These are phyloP conservation scores for Xylariaceae sp. DNA, from an alignment of 2,329 filamentous ascomycete species.

Conservation along the genomic window DNA sequence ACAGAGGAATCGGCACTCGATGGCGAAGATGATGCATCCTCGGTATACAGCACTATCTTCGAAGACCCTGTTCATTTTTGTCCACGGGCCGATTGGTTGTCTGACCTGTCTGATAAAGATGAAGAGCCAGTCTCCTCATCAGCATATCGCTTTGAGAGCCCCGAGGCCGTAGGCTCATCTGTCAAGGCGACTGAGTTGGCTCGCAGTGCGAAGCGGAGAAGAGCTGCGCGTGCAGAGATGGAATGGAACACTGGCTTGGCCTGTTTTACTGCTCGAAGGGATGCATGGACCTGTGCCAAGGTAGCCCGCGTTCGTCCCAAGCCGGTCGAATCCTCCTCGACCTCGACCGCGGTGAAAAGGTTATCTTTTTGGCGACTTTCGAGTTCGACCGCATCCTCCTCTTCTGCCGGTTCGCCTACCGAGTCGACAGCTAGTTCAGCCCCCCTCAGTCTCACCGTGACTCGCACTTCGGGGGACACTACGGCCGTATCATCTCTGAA, in stretches of 20 bases:
- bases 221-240: slow-evolving; percentile 57
- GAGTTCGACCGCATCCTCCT: slow-evolving; percentile 37
- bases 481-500: slow-evolving; percentile 40
- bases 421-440: slow-evolving; percentile 21
- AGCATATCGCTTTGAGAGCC: slow-evolving; percentile 47
- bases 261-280: slow-evolving; percentile 70
- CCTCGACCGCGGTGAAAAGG: slow-evolving; percentile 41
- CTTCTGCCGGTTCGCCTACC: slow-evolving; percentile 27
- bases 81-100: slow-evolving; percentile 51
- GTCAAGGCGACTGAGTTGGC: slow-evolving; percentile 40
- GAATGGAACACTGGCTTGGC: slow-evolving; percentile 75
- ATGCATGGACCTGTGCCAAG: slow-evolving; percentile 80
- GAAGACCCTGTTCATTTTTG: slow-evolving; percentile 48
- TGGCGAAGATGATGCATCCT: slow-evolving; percentile 37
- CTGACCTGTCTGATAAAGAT: slow-evolving; percentile 51
- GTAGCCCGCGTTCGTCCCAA: slow-evolving; percentile 50
- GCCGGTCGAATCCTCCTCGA: slow-evolving; percentile 26
- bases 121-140: slow-evolving; percentile 37
- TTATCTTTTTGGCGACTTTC: slow-evolving; percentile 46
- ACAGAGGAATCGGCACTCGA: slow-evolving; percentile 25
- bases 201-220: slow-evolving; percentile 51
- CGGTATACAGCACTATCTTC: slow-evolving; percentile 38
- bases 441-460: slow-evolving; percentile 28
- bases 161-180: slow-evolving; percentile 41
- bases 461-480: slow-evolving; percentile 32